These are phyloP conservation scores for Salvia splendens DNA, from an alignment of 257 asterid species.

Conservation along the genomic window DNA sequence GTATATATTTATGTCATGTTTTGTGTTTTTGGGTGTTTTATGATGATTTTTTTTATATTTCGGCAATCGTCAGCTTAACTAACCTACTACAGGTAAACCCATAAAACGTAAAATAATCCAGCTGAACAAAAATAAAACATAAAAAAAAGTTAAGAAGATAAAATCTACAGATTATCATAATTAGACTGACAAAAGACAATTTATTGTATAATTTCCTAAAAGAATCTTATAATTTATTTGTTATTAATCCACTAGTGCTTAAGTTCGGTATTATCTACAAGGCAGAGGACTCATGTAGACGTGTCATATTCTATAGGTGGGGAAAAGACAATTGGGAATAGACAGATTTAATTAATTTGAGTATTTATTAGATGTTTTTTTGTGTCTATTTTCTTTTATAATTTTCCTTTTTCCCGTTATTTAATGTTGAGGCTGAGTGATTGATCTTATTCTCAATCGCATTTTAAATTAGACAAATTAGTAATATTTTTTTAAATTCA, in stretches of 20 bases:
- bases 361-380: not conserved
- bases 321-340: not conserved
- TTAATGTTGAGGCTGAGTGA: no score
- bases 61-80: not conserved
- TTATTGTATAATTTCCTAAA: not conserved
- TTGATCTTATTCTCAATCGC: no score
- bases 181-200: not conserved
- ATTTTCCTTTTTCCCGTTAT: no score
- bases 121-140: not conserved
- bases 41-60: not conserved
- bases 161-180: not conserved
- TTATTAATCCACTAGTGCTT: not conserved
- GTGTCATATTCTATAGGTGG: not conserved
- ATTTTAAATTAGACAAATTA: no score
- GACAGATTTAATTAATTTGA: not conserved
- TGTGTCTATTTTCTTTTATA: no score
- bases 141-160: not conserved
- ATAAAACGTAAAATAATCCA: not conserved
- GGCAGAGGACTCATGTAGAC: not conserved
- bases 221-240: not conserved
- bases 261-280: slow-evolving; percentile 3
- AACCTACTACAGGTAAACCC: not conserved
- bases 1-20: not conserved
- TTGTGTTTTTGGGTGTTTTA: not conserved
- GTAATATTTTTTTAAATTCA: no score